Percentiles rank a stretch among this genome's conserved stretches.
These are phyloP conservation scores for Salix suchowensis DNA, from an alignment of 345 rosid species.

Conservation along the genomic window DNA sequence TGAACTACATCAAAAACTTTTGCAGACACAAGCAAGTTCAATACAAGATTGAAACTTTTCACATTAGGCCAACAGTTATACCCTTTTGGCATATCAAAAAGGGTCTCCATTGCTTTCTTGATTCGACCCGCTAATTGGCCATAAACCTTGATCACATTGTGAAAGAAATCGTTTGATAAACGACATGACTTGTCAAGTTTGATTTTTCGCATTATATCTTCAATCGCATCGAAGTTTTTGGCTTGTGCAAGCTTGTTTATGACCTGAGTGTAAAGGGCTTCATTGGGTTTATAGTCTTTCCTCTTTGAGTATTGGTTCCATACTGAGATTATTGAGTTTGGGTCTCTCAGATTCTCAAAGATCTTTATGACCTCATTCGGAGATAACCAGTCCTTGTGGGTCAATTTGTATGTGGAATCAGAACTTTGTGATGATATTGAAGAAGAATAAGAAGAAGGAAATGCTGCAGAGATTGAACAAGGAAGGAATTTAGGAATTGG, in stretches of 20 bases:
- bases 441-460: background rate
- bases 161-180: constrained; percentile 70
- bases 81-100: constrained; percentile 56
- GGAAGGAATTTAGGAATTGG: background rate
- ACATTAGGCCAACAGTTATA: constrained; percentile 66
- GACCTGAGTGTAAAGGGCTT: constrained; percentile 52
- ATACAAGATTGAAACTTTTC: constrained; percentile 63
- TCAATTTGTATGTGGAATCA: constrained; percentile 33
- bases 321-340: constrained; percentile 39
- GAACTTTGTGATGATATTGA: background rate
- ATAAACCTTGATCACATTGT: constrained; percentile 59
- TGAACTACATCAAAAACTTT: constrained; percentile 57
- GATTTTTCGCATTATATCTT: constrained; percentile 45
- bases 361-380: constrained; percentile 59
- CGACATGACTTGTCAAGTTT: constrained; percentile 42
- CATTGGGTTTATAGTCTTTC: constrained; percentile 73
- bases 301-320: constrained; percentile 59
- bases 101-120: constrained; percentile 52
- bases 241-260: constrained; percentile 54
- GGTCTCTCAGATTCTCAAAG: constrained; percentile 49
- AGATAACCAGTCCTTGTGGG: constrained; percentile 81
- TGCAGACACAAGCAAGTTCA: constrained; percentile 67
- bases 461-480: background rate
- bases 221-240: constrained; percentile 63
- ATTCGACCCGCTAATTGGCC: constrained; percentile 65